phyloP scores from a whole-genome alignment of 2,329 filamentous ascomycete species.

The Tetracladium maxilliforme region DNA sequence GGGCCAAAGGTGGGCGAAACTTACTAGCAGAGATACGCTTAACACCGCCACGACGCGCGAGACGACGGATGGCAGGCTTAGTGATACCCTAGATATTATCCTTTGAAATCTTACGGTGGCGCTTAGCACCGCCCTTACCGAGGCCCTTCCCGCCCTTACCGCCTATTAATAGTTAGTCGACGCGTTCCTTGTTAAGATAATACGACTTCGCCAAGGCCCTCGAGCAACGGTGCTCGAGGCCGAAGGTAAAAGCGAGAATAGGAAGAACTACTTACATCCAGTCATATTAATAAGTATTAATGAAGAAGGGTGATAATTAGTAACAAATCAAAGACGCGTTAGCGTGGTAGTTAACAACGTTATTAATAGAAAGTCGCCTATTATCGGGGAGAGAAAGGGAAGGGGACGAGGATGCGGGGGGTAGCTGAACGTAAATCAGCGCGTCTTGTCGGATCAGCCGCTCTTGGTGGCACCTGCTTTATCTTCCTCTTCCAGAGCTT shows the following conservation, averaged over 20 bases:
- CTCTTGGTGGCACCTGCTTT: no score
- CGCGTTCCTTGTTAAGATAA: constrained; percentile 6
- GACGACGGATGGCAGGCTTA: constrained; percentile 96
- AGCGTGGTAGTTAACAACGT: constrained; percentile 12
- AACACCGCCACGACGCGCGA: constrained; percentile 97
- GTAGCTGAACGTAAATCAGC: no score
- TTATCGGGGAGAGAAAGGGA: no score
- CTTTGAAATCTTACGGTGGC: constrained; percentile 97
- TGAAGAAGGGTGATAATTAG: constrained; percentile 13
- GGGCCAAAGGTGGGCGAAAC: constrained; percentile 2
- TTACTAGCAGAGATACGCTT: constrained; percentile 97
- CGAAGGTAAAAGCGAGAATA: constrained; percentile 6
- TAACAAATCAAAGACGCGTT: constrained; percentile 15
- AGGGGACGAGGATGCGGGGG: no score
- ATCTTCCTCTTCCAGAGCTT: no score
- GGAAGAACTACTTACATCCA: constrained; percentile 46
- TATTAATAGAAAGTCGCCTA: no score
- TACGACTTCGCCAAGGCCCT: constrained; percentile 7
- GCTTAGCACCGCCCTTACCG: constrained; percentile 97
- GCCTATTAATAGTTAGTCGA: constrained; percentile 32
- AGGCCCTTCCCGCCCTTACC: constrained; percentile 96
- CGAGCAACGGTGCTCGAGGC: constrained; percentile 8
- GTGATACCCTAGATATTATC: constrained; percentile 99
- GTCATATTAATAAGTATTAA: constrained; percentile 41
- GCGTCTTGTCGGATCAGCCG: no score